Evolutionary conservation across 805 yeast species (phyloP).

Genomic region (Dipodascus geniculatus): DNA sequence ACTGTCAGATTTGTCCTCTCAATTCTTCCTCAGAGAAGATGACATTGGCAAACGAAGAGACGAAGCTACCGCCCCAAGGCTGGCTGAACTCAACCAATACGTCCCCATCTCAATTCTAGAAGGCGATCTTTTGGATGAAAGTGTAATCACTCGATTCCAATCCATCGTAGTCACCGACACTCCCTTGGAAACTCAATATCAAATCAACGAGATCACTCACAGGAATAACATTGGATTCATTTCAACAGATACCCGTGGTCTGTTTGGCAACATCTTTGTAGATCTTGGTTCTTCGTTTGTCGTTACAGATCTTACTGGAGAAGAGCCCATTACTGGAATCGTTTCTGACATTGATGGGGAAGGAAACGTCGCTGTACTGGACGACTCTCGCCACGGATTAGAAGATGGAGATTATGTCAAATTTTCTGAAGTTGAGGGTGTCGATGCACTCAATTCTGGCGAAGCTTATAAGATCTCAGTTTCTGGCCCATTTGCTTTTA

Average conservation of each 20-base stretch:
- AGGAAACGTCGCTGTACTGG: conserved; percentile 90
- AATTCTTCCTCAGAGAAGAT: conserved; percentile 60
- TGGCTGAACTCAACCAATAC: conserved; percentile 78
- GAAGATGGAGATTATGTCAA: conserved; percentile 87
- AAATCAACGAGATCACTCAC: conserved; percentile 68
- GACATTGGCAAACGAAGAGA: conserved; percentile 81
- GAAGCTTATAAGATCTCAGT: conserved; percentile 66
- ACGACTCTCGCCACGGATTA: conserved; percentile 84
- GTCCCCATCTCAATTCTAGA: conserved; percentile 69
- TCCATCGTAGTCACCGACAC: conserved; percentile 77
- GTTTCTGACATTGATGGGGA: conserved; percentile 78
- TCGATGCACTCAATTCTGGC: conserved; percentile 63
- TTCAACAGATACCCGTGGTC: conserved; percentile 71
- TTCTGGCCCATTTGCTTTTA: conserved; percentile 90
- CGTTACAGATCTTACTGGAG: conserved; percentile 80
- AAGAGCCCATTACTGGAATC: conserved; percentile 79
- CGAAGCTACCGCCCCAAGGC: conserved; percentile 46
- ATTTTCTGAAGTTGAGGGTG: conserved; percentile 76
- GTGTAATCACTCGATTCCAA: conserved; percentile 47
- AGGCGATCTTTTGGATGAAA: conserved; percentile 39
- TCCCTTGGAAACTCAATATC: conserved; percentile 60
- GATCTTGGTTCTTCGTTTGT: conserved; percentile 80
- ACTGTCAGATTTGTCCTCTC: conserved; percentile 71
- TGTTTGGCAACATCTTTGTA: conserved; percentile 79
- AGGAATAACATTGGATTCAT: conserved; percentile 64